Conservation (phyloP, 495 filamentous ascomycete genomes). For the Usnea hakonensis region DNA sequence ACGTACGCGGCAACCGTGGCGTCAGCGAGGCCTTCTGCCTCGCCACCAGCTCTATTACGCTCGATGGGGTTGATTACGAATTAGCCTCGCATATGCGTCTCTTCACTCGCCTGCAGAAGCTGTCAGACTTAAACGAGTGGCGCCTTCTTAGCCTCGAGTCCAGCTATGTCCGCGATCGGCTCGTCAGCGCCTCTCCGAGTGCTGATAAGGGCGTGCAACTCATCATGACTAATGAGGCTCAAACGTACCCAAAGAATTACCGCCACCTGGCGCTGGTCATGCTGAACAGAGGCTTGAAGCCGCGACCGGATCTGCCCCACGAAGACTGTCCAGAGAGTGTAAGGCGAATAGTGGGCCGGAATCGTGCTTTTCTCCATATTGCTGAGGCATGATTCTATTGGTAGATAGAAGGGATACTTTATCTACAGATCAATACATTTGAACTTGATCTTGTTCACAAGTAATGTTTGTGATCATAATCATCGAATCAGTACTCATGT, state of each 20-base stretch:
- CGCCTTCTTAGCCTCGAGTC: slow-evolving; percentile 11
- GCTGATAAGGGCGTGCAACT: neutral
- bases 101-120: slow-evolving; percentile 5
- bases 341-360: neutral
- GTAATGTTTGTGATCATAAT: no score
- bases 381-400: neutral
- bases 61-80: slow-evolving; percentile 4
- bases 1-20: slow-evolving; percentile 6
- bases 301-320: slow-evolving; percentile 9
- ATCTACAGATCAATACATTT: neutral
- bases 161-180: slow-evolving; percentile 12
- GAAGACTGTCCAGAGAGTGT: neutral
- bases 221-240: neutral
- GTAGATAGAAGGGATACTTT: slow-evolving; percentile 2
- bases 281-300: slow-evolving; percentile 5
- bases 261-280: slow-evolving; percentile 9
- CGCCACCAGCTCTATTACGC: slow-evolving; percentile 3
- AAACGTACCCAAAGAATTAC: slow-evolving; percentile 8
- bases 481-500: no score
- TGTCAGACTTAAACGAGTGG: slow-evolving; percentile 2
- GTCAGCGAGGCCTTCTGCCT: slow-evolving; percentile 11
- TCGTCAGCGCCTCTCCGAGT: slow-evolving; percentile 3
- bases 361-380: neutral
- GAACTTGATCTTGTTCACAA: no score
- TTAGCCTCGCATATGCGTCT: slow-evolving; percentile 8